Evolutionary conservation across 2,329 filamentous ascomycete genomes (phyloP), one percentile per base, ranked within the genome.

Genomic region (Alternaria brassicicola): DNA sequence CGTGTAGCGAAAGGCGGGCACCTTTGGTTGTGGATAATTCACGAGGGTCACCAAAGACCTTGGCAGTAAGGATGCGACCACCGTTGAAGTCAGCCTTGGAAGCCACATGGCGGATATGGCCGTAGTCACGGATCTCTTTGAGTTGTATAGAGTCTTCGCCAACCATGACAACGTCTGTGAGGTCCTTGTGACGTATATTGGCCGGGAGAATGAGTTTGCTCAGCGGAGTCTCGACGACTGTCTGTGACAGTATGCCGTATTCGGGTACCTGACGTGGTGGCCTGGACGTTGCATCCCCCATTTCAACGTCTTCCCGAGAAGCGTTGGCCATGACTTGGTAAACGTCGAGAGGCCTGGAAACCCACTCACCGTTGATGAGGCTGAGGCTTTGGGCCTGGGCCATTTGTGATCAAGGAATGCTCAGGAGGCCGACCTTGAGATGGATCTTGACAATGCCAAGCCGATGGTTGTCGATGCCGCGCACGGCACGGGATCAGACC

Each of bases 131-230:
- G 2, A 95, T 84, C 74, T 96, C 90, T 67, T 88, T 90, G 63
- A 98, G 87, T 65, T 94, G 89, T 42, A 99, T 85, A 67, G 87
- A 91, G 62, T 90, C 85, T 65, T 96, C 90, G 52, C 93, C 91
- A 56, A 99, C 84, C 68, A 97, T 92, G 35, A 93, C 89, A 63
- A 97, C 86, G 79, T 98, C 93, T 66, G 95, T 93, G 59, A 88
- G 82, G 41, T 83, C 78, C 50, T 83, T 82, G 54, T 88, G 88
- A 57, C 93, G 85, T 58, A 98, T 81, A 59, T 89, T 86, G n/a
- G 89, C 91, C 12, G 93, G 91, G 13, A 97, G 80, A 41, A 97
- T 89, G 81, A 86, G 90, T 71, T 89, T 89, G 55, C 89, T 84
- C 33, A 90, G 81, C 2, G 93, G 90, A 62, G 91, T 96, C 52